Evolutionary conservation across 2,329 filamentous ascomycete genomes (phyloP).

Genomic region (Aspergillus sergii): DNA sequence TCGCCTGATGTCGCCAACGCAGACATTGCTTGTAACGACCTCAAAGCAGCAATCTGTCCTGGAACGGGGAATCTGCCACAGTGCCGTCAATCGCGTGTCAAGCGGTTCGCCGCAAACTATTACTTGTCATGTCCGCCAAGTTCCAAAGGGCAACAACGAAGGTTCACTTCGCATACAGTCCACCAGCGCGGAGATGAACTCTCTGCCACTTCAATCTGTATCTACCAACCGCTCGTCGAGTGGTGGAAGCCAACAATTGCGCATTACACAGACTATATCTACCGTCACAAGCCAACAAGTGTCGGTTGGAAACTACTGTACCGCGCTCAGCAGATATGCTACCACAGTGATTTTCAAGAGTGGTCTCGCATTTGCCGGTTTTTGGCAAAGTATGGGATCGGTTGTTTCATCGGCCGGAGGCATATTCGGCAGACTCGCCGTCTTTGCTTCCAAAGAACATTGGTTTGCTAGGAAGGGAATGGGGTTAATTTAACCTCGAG

Average conservation of each 20-base stretch:
- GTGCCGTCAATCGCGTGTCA: neutral
- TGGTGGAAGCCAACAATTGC: neutral
- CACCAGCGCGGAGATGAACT: neutral
- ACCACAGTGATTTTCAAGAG: conserved; percentile 1
- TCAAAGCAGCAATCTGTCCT: neutral
- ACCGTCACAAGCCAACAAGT: neutral
- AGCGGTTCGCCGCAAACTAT: neutral
- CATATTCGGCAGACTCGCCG: conserved; percentile 18
- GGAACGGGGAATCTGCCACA: neutral
- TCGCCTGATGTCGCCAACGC: neutral
- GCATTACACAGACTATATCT: neutral
- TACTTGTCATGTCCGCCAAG: neutral
- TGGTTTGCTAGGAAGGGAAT: conserved; percentile 21
- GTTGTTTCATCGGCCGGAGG: conserved; percentile 17
- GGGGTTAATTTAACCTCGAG: conserved; percentile 14
- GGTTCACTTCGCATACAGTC: neutral
- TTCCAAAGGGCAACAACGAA: neutral
- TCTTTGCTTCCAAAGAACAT: conserved; percentile 19
- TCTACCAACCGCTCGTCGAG: neutral
- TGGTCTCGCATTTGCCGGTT: conserved; percentile 6
- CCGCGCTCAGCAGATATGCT: conserved; percentile 1
- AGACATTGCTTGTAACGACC: neutral
- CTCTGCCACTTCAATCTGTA: neutral
- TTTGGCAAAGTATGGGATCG: conserved; percentile 15
- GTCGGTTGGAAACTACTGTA: neutral